Evolutionary conservation across 2,329 filamentous ascomycete genomes (phyloP).

Genomic region (Pestalotiopsis sp.): DNA sequence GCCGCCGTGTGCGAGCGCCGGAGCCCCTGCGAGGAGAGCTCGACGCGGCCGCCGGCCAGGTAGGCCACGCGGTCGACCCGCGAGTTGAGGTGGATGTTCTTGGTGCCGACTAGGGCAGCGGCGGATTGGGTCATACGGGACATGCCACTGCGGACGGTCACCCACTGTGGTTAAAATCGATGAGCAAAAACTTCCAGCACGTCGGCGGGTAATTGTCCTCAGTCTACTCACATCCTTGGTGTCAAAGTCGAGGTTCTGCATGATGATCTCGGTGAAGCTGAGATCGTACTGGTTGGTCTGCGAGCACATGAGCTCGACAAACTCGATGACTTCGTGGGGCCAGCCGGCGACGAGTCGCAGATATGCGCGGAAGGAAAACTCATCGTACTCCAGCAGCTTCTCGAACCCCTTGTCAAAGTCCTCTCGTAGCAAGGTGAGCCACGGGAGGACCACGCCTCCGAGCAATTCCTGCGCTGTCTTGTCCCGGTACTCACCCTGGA

Average conservation of each 20-base stretch:
- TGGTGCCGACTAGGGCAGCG: neutral
- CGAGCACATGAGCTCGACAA: constrained; percentile 13
- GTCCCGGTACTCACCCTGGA: constrained; percentile 10
- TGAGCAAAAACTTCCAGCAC: too few relatives aligned
- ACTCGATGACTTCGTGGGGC: constrained; percentile 18
- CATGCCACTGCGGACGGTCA: constrained; percentile 12
- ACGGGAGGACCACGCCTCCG: constrained; percentile 6
- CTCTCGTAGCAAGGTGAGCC: constrained; percentile 10
- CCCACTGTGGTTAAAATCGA: neutral
- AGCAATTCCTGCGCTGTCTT: constrained; percentile 14
- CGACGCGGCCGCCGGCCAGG: neutral
- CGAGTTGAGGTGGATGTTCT: neutral
- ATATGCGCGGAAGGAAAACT: constrained; percentile 14
- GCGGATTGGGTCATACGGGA: neutral
- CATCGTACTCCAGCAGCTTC: constrained; percentile 15
- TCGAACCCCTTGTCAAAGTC: constrained; percentile 15
- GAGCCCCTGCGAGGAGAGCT: neutral
- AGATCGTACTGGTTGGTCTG: constrained; percentile 18
- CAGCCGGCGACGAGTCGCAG: constrained; percentile 6
- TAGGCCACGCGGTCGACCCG: neutral
- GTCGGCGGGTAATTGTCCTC: too few relatives aligned
- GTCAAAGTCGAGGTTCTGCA: constrained; percentile 17
- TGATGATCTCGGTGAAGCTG: constrained; percentile 16
- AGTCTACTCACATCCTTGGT: neutral
- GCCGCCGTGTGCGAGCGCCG: too few relatives aligned